A percentile compares a stretch with the other conserved stretches of the same genome.
phyloP scores from a whole-genome alignment of 768 basidiomycete genomes.

The Lyophyllum shimeji region DNA sequence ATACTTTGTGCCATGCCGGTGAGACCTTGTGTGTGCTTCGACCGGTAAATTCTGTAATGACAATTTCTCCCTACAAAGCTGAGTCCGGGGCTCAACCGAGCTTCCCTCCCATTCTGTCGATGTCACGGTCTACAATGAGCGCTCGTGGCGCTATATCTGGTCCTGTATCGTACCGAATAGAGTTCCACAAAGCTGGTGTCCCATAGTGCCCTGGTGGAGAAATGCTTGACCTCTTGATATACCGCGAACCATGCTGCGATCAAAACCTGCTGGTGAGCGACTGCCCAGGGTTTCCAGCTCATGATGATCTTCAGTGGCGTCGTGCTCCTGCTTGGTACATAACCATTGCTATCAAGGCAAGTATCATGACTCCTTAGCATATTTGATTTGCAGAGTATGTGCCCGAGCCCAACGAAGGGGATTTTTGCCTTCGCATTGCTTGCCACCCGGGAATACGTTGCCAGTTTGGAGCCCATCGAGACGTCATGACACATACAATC shows the following conservation, averaged over 20 bases:
- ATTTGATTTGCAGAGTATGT: too few species aligned
- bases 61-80: too few species aligned
- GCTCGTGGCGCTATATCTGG: too few species aligned
- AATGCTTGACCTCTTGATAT: background rate
- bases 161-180: background rate
- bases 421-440: background rate
- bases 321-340: background rate
- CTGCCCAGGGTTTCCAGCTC: too few species aligned
- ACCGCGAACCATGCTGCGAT: background rate
- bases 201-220: background rate
- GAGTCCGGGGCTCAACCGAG: too few species aligned
- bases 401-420: background rate
- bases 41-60: too few species aligned
- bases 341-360: background rate
- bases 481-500: too few species aligned
- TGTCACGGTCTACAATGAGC: too few species aligned
- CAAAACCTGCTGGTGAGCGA: background rate
- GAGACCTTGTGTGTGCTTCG: too few species aligned
- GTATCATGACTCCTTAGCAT: background rate
- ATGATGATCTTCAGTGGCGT: background rate
- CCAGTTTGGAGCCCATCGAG: background rate
- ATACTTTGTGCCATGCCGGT: too few species aligned
- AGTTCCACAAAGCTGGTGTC: background rate
- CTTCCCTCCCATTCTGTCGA: too few species aligned
- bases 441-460: background rate